phyloP scores from a whole-genome alignment of 2,329 filamentous ascomycete species.

The Podosphaera aphanis region DNA sequence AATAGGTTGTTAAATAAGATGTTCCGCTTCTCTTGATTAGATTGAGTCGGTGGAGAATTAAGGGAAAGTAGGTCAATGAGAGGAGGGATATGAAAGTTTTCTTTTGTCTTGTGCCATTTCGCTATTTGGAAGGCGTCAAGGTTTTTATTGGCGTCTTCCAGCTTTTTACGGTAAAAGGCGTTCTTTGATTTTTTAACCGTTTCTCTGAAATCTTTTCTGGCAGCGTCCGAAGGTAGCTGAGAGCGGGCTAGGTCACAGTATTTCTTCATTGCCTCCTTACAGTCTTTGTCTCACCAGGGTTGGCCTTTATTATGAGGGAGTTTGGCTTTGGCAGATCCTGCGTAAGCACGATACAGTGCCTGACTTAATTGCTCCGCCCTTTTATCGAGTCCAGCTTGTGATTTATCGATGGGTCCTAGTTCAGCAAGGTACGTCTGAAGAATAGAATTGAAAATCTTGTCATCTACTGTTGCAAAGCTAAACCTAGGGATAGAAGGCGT shows the following conservation, averaged over 20 bases:
- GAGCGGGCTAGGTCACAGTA: not conserved
- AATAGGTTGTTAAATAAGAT: no score
- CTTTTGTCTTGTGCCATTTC: no score
- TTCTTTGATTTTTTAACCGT: not conserved
- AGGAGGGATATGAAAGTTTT: no score
- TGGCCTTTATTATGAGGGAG: not conserved
- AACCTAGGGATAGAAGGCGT: not conserved
- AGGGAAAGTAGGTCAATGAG: no score
- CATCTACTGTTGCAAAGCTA: not conserved
- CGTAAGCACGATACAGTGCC: not conserved
- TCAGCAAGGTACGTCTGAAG: not conserved
- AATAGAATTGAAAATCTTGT: not conserved
- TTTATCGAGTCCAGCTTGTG: not conserved
- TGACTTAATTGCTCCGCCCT: not conserved
- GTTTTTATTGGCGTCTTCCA: not conserved
- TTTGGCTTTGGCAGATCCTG: not conserved
- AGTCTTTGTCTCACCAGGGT: not conserved
- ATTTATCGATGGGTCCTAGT: not conserved
- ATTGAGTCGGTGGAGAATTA: no score
- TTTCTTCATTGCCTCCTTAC: not conserved
- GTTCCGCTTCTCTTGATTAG: no score
- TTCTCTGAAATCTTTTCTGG: not conserved
- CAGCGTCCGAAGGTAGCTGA: not conserved
- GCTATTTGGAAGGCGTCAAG: not conserved
- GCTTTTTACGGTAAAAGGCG: not conserved